Percentiles rank a stretch among this genome's conserved stretches.
Conservation (phyloP, 169 alveolate species). For the Cryptosporidium meleagridis region DNA sequence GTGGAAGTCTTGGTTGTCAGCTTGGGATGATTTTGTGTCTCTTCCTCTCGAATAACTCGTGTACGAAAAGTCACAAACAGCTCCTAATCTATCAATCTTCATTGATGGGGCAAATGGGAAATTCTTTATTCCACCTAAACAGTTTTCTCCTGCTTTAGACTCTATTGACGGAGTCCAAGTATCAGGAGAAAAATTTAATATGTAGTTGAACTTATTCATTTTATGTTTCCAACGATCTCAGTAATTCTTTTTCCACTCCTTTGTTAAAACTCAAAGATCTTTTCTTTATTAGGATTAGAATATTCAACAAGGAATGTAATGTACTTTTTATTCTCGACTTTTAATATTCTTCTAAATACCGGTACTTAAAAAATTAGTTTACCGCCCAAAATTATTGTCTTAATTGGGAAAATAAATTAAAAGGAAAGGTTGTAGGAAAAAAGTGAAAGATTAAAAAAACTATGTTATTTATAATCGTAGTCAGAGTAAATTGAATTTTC, state of each 20-base stretch:
- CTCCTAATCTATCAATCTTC: constrained; percentile 85
- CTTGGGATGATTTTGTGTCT: constrained; percentile 26
- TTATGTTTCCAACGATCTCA: neutral
- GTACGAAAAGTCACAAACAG: constrained; percentile 86
- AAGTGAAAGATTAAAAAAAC: neutral
- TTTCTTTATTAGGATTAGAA: neutral
- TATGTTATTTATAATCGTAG: neutral
- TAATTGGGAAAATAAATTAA: neutral
- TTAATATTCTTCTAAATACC: neutral
- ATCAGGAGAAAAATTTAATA: constrained; percentile 41
- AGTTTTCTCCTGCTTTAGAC: constrained; percentile 72
- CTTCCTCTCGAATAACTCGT: constrained; percentile 78
- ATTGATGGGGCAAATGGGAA: constrained; percentile 86
- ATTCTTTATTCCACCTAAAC: constrained; percentile 81
- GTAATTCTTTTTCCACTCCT: constrained; percentile 15
- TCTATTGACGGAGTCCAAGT: constrained; percentile 74
- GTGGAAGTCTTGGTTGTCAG: constrained; percentile 64
- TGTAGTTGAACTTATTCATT: constrained; percentile 9
- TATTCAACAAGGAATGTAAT: neutral
- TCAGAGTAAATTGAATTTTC: neutral
- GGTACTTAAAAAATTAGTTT: neutral
- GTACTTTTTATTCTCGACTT: neutral
- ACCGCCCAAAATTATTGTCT: constrained; percentile 16
- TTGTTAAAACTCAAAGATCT: neutral
- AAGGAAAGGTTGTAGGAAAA: neutral